Conservation (phyloP, 73 alveolate genomes). For the Tetrahymena thermophila region DNA sequence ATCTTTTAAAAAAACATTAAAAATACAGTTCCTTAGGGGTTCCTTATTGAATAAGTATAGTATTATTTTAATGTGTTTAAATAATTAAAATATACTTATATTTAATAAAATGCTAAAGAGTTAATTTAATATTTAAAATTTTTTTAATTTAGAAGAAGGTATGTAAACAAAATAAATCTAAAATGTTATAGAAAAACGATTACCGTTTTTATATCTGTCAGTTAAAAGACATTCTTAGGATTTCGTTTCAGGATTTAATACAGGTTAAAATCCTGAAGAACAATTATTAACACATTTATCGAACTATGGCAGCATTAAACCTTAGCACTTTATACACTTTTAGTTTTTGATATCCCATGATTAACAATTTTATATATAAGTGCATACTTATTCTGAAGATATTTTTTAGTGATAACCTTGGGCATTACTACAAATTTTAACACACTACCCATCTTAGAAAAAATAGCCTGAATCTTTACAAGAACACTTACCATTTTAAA, state of each 20-base stretch:
- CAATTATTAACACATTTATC: background rate
- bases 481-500: background rate
- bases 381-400: background rate
- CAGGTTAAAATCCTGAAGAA: background rate
- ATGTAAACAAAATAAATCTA: too few species aligned
- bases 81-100: too few species aligned
- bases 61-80: too few species aligned
- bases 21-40: too few species aligned
- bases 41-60: too few species aligned
- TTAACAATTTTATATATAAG: background rate
- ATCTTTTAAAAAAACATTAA: too few species aligned
- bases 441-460: background rate
- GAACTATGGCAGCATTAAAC: background rate
- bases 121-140: too few species aligned
- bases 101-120: too few species aligned
- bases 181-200: too few species aligned
- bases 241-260: background rate
- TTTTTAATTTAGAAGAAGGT: too few species aligned
- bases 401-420: background rate
- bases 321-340: background rate
- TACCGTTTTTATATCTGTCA: background rate
- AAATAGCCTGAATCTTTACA: background rate
- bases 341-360: background rate
- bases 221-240: background rate
- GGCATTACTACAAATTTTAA: background rate